Evolutionary conservation across 1,139 yeast genomes (phyloP).

Genomic region (Suhomyces ambrosiae): DNA sequence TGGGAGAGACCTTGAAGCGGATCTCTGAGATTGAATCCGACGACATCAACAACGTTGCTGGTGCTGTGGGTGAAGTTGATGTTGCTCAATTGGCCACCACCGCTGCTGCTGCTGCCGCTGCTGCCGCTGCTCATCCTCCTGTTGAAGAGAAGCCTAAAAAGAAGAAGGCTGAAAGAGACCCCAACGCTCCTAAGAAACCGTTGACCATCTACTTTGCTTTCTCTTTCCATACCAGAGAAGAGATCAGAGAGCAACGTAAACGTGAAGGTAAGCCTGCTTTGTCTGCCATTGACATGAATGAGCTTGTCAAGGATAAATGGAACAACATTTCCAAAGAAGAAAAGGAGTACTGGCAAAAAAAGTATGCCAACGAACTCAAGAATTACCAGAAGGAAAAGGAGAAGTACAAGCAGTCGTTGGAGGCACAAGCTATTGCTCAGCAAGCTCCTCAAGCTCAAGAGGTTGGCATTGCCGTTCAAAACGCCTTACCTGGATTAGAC

Average conservation of each 20-base stretch:
- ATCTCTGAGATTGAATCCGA: conserved; percentile 18
- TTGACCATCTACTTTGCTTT: conserved; percentile 83
- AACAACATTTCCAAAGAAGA: conserved; percentile 64
- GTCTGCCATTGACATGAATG: conserved; percentile 75
- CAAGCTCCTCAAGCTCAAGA: conserved; percentile 17
- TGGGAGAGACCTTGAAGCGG: conserved; percentile 25
- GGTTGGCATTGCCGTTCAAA: conserved; percentile 14
- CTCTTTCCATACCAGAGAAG: conserved; percentile 64
- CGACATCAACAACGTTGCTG: conserved; percentile 20
- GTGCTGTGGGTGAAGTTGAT: conserved; percentile 17
- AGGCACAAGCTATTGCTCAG: conserved; percentile 11
- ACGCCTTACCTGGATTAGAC: background rate
- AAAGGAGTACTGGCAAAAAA: conserved; percentile 74
- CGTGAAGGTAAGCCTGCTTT: conserved; percentile 61
- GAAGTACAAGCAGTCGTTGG: conserved; percentile 59
- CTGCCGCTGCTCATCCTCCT: conserved; percentile 10
- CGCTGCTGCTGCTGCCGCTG: conserved; percentile 14
- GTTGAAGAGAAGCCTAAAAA: conserved; percentile 38
- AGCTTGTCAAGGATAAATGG: conserved; percentile 80
- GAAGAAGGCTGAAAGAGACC: conserved; percentile 51
- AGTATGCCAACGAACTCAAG: conserved; percentile 66
- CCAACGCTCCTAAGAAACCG: conserved; percentile 66
- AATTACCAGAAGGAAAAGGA: conserved; percentile 66
- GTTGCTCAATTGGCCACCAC: conserved; percentile 19
- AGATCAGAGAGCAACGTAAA: conserved; percentile 65